Base-by-base conservation (phyloP, 2,329 filamentous ascomycete genomes). In the Fusarium tjaetaba region DNA sequence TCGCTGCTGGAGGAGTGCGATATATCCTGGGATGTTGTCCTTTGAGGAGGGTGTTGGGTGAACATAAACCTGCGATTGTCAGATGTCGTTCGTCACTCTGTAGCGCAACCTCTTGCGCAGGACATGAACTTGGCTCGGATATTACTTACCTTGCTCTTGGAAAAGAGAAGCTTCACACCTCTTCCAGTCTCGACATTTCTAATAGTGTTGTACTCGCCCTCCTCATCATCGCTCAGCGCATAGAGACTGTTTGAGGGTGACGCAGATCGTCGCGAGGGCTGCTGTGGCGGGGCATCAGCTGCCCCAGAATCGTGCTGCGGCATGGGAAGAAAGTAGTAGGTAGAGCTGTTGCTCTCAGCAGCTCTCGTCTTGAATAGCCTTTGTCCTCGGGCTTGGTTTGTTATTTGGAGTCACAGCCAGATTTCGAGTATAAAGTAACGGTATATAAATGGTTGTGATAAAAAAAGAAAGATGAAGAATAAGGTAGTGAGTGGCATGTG, bases 161-260 rank as follows among this genome's bases (percentile, higher is more conserved):
- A 96, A 79, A 93, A 98, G 20, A 99, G 87, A 38, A 99, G 86
- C 84, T 98, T 99, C 51, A 99, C 96, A 4, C 96, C 96, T 74
- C 90, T 90, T 1, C 93, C 93, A 5, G 90, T 91, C 75, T 89
- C 90, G 8, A 90, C 89, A 79, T 97, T 94, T 9, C 94, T 93
- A 79, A 99, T 94, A 24, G 95, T 98, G 81, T 97, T 94, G 85
- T 99, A 99, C 49, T 94, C 96, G 76, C 93, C 93, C 83, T 98
- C 96, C 73, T 97, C 95, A 79, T 97, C 95, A 85, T 99, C 97
- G 82, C 94, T 97, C 87, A 98, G 87, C 79, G 96, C 96, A 86
- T 97, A 98, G 86, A 96, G 96, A 78, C 94, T 97, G 59, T 92
- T 94, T 6, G 93, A 89, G 5, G 95, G 95, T 41, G 95, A 98